Conservation (phyloP, 202 grass and related monocot genomes). For the Elaeis oleifera region DNA sequence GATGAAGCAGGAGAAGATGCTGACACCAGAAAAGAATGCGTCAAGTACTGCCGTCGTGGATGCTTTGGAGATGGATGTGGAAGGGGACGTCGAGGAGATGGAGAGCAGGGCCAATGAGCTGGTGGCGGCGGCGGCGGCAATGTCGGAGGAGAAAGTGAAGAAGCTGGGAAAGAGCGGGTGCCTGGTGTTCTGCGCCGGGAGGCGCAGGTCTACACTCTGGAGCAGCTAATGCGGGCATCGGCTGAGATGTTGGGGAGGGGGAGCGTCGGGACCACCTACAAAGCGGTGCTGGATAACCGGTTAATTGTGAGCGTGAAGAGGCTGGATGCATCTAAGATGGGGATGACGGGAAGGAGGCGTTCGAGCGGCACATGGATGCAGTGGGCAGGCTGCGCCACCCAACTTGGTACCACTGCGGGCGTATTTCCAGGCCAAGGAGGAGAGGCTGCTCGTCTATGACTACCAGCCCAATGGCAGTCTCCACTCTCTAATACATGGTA, state of each 20-base stretch:
- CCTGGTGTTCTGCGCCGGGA: conserved; percentile 88
- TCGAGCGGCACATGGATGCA: conserved; percentile 85
- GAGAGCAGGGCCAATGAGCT: conserved; percentile 26
- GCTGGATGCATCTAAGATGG: conserved; percentile 64
- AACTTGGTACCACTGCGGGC: conserved; percentile 76
- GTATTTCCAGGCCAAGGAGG: conserved; percentile 93
- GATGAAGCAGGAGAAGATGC: conserved; percentile 26
- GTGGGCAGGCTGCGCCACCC: conserved; percentile 72
- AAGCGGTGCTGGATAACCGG: conserved; percentile 60
- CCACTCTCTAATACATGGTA: conserved; percentile 74
- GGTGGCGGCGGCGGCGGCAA: conserved; percentile 38
- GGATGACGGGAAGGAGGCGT: conserved; percentile 42
- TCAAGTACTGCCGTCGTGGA: background rate
- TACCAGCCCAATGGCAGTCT: conserved; percentile 93
- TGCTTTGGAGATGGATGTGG: background rate
- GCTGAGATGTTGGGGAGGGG: conserved; percentile 88
- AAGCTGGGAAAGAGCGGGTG: conserved; percentile 74
- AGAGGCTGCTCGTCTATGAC: conserved; percentile 92
- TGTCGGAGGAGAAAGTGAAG: conserved; percentile 55
- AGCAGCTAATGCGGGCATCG: conserved; percentile 91
- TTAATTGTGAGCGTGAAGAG: conserved; percentile 77
- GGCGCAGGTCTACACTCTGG: conserved; percentile 55
- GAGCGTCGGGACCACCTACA: conserved; percentile 84
- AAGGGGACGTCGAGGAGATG: conserved; percentile 24
- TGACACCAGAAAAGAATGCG: conserved; percentile 18